These are phyloP conservation scores for Mallotus japonicus DNA, from an alignment of 441 rosid genomes.

Conservation along the genomic window DNA sequence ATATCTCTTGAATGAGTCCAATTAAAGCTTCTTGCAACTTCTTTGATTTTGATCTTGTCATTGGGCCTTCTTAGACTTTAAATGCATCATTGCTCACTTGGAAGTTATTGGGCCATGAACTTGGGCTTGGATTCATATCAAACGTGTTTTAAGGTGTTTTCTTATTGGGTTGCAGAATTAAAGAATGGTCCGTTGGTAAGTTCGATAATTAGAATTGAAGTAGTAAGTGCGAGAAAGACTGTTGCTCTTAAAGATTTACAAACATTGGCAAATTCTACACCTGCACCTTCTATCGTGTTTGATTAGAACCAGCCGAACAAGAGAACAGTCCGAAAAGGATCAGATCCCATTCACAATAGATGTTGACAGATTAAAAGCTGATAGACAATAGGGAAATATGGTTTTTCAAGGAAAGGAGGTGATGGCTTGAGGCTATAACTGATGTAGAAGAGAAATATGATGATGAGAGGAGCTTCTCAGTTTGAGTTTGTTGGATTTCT, in stretches of 20 bases:
- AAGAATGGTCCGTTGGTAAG: no score
- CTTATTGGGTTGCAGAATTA: no score
- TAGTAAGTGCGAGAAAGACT: not conserved
- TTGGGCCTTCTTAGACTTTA: no score
- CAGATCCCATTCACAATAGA: constrained; percentile 88
- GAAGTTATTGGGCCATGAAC: no score
- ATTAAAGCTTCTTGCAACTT: no score
- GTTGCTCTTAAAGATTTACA: constrained; percentile 33
- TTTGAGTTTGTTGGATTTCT: constrained; percentile 29
- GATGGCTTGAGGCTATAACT: constrained; percentile 28
- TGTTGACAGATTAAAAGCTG: constrained; percentile 37
- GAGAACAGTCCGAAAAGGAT: constrained; percentile 68
- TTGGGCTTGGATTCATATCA: no score
- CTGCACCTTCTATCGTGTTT: constrained; percentile 50
- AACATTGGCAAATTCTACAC: constrained; percentile 37
- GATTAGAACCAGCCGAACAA: constrained; percentile 69
- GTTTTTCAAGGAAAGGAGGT: constrained; percentile 29
- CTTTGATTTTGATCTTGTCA: no score
- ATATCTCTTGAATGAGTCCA: no score
- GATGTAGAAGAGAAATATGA: constrained; percentile 22
- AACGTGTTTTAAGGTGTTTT: no score
- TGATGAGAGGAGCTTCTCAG: constrained; percentile 8
- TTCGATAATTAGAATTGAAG: no score
- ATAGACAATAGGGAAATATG: not conserved
- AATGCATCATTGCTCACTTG: no score